Percentiles rank a stretch among this genome's conserved stretches.
These are phyloP conservation scores for Suillus luteus DNA, from an alignment of 768 basidiomycete species.

Conservation along the genomic window DNA sequence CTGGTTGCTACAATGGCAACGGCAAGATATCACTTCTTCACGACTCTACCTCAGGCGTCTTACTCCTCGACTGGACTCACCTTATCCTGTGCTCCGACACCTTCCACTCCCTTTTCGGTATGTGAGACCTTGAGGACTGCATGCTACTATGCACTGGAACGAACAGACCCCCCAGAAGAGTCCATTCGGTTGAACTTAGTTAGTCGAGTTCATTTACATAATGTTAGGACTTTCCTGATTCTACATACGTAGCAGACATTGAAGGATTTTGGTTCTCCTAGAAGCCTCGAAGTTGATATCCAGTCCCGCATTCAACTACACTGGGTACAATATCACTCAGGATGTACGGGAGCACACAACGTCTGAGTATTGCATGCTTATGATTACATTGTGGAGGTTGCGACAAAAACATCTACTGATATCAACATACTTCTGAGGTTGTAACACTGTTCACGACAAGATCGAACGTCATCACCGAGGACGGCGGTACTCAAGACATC, in stretches of 20 bases:
- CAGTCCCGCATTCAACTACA: not conserved
- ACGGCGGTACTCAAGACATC: conserved; percentile 31
- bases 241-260: not conserved
- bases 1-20: conserved; percentile 8
- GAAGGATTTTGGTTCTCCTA: not conserved
- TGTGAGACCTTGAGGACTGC: not conserved
- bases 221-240: not conserved
- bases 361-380: not conserved
- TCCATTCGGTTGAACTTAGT: not conserved
- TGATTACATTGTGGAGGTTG: not conserved
- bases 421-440: conserved; percentile 40
- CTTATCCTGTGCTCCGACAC: not conserved
- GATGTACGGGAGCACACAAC: not conserved
- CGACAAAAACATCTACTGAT: not conserved
- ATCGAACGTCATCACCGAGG: conserved; percentile 50
- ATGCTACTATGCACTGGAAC: not conserved
- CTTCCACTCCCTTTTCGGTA: conserved; percentile 8
- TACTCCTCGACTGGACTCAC: not conserved
- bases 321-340: not conserved
- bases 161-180: not conserved
- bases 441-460: conserved; percentile 57
- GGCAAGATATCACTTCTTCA: conserved; percentile 13
- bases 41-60: conserved; percentile 5
- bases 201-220: not conserved
- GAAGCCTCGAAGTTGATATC: not conserved